A percentile compares a stretch with the other conserved stretches of the same genome.
phyloP scores from a whole-genome alignment of 1,284 basidiomycete species.

The Rhodotorula glutinis region DNA sequence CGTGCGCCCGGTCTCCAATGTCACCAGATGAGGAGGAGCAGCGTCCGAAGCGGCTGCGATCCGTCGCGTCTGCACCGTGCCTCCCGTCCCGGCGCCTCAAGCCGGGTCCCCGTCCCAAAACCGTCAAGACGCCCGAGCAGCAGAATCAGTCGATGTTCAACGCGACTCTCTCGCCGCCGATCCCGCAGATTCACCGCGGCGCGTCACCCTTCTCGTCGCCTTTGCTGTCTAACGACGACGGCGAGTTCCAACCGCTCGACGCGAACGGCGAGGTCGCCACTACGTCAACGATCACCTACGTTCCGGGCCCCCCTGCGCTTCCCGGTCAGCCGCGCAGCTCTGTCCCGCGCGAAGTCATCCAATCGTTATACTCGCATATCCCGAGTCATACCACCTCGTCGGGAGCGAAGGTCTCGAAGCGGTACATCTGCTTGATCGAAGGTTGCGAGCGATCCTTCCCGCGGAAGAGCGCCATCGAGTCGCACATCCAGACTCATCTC shows the following conservation, averaged over 20 bases:
- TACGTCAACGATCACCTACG: slow-evolving; percentile 24
- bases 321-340: slow-evolving; percentile 25
- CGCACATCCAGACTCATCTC: slow-evolving; percentile 54
- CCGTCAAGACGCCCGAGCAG: slow-evolving; percentile 30
- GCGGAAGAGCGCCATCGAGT: slow-evolving; percentile 52
- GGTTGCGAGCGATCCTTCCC: slow-evolving; percentile 52
- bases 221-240: slow-evolving; percentile 17
- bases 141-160: slow-evolving; percentile 34
- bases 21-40: slow-evolving; percentile 1
- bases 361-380: slow-evolving; percentile 36
- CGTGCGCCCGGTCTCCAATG: slow-evolving; percentile 3
- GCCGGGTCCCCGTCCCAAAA: slow-evolving; percentile 36
- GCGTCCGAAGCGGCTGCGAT: slow-evolving; percentile 30
- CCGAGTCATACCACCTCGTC: slow-evolving; percentile 23
- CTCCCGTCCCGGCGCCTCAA: slow-evolving; percentile 28
- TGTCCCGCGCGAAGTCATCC: slow-evolving; percentile 37
- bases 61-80: slow-evolving; percentile 38
- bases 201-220: slow-evolving; percentile 29
- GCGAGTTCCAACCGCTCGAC: slow-evolving; percentile 15
- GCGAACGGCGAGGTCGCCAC: slow-evolving; percentile 10
- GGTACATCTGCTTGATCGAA: slow-evolving; percentile 51
- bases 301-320: slow-evolving; percentile 16
- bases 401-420: slow-evolving; percentile 33
- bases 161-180: slow-evolving; percentile 30
- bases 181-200: slow-evolving; percentile 27